Conservation (phyloP, 352 stramenopile genomes). For the Globisporangium apiculatum region DNA sequence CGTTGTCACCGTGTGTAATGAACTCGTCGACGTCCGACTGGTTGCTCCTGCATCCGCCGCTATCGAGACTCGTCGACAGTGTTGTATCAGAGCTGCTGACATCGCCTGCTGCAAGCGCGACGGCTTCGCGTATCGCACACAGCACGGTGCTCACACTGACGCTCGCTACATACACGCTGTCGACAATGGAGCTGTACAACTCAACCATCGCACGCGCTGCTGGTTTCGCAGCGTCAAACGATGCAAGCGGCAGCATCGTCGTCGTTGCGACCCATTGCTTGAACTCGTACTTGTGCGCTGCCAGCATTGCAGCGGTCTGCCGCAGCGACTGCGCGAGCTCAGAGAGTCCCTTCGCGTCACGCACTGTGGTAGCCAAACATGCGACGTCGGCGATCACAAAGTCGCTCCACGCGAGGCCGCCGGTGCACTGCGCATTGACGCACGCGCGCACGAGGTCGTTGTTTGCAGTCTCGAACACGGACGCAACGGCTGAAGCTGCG, state of each 20-base stretch:
- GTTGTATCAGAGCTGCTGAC: not conserved
- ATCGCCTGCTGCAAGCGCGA: conserved; percentile 10
- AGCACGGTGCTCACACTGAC: conserved; percentile 42
- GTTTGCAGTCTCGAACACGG: conserved; percentile 28
- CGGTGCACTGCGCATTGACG: conserved; percentile 28
- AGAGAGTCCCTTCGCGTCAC: conserved; percentile 13
- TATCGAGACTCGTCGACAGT: not conserved
- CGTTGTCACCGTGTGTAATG: conserved; percentile 37
- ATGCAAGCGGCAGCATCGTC: conserved; percentile 29
- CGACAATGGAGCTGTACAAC: conserved; percentile 30
- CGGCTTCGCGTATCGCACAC: conserved; percentile 43
- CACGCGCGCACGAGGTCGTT: conserved; percentile 34
- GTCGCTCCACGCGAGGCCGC: conserved; percentile 68
- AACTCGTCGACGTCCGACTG: conserved; percentile 26
- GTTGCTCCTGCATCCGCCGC: conserved; percentile 7
- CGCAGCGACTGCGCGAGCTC: conserved; percentile 36
- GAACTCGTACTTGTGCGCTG: conserved; percentile 47
- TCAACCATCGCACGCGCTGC: not conserved
- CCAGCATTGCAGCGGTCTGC: conserved; percentile 20
- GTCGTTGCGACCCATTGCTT: conserved; percentile 52
- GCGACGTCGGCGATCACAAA: conserved; percentile 54
- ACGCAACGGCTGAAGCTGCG: conserved; percentile 4
- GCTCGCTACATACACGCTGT: conserved; percentile 34
- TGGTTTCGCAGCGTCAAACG: not conserved
- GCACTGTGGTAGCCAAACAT: conserved; percentile 3